Evolutionary conservation across 2,329 filamentous ascomycete genomes (phyloP).

Genomic region (Curvularia verruculosa): DNA sequence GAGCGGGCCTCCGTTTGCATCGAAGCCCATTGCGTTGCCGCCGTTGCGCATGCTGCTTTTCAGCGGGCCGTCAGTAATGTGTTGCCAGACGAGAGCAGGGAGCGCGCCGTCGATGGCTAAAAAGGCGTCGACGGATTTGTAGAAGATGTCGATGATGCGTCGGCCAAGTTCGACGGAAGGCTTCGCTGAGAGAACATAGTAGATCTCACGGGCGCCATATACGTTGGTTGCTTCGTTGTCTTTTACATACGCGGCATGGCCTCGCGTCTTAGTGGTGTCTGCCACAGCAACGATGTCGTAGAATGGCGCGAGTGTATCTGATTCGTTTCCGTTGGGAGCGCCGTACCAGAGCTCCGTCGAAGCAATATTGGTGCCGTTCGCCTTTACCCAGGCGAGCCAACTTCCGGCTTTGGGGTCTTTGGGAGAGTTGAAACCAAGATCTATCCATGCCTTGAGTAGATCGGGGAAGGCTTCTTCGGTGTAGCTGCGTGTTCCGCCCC

Average conservation of each 20-base stretch:
- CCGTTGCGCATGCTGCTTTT: conserved; percentile 28
- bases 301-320: conserved; percentile 4
- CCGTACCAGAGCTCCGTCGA: conserved; percentile 26
- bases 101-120: conserved; percentile 11
- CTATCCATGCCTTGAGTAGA: conserved; percentile 22
- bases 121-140: conserved; percentile 6
- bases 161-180: conserved; percentile 19
- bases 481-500: conserved; percentile 16
- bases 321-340: conserved; percentile 15
- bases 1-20: conserved; percentile 22
- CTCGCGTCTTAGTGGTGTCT: conserved; percentile 1
- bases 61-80: conserved; percentile 21
- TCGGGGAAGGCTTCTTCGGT: conserved; percentile 17
- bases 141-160: conserved; percentile 19
- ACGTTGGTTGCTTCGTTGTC: conserved; percentile 10
- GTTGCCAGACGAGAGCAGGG: conserved; percentile 23
- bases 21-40: conserved; percentile 29
- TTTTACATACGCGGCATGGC: conserved; percentile 2
- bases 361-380: conserved; percentile 7
- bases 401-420: conserved; percentile 34
- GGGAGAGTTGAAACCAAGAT: conserved; percentile 5
- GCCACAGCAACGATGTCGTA: conserved; percentile 5
- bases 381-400: conserved; percentile 33
- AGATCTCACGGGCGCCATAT: conserved; percentile 15
- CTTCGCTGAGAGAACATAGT: conserved; percentile 19